A percentile compares a stretch with the other conserved stretches of the same genome.
phyloP scores from a whole-genome alignment of 106 monocot genomes.

The Phalaenopsis aphrodite region DNA sequence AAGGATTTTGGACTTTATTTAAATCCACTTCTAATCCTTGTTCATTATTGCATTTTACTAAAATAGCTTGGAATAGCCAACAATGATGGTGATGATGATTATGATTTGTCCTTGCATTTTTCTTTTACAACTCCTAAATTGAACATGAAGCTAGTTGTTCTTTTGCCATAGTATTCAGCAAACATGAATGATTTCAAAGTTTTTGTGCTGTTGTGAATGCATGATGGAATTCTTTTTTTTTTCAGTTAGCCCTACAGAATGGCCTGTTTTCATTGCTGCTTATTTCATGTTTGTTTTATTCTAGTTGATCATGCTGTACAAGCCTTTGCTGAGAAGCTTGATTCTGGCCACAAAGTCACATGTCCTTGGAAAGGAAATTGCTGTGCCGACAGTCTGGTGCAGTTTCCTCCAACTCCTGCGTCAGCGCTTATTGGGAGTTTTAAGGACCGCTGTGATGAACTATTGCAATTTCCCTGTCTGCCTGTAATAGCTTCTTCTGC shows the following conservation, averaged over 20 bases:
- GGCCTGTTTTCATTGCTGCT: background rate
- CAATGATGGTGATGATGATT: background rate
- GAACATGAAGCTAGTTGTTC: too few species aligned
- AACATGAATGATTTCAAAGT: too few species aligned
- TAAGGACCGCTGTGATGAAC: conserved; percentile 87
- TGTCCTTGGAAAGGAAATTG: conserved; percentile 93
- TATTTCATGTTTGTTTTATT: background rate
- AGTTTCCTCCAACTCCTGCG: conserved; percentile 71
- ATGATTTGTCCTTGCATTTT: background rate
- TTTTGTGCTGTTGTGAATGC: too few species aligned
- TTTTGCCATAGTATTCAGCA: too few species aligned
- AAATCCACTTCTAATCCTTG: background rate
- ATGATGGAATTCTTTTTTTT: background rate
- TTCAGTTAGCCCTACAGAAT: background rate
- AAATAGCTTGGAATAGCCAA: background rate
- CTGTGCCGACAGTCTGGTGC: conserved; percentile 94
- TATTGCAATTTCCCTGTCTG: conserved; percentile 66
- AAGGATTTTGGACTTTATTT: background rate
- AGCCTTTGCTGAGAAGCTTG: conserved; percentile 59
- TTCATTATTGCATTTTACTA: background rate
- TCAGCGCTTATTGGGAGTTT: conserved; percentile 82
- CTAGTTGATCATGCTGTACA: conserved; percentile 48
- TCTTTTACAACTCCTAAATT: background rate
- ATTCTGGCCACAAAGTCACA: conserved; percentile 41
- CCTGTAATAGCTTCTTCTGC: conserved; percentile 73